A percentile compares a stretch with the other conserved stretches of the same genome.
Evolutionary conservation across 2,329 filamentous ascomycete genomes (phyloP).

Genomic region (Bimuria novae-zelandiae): DNA sequence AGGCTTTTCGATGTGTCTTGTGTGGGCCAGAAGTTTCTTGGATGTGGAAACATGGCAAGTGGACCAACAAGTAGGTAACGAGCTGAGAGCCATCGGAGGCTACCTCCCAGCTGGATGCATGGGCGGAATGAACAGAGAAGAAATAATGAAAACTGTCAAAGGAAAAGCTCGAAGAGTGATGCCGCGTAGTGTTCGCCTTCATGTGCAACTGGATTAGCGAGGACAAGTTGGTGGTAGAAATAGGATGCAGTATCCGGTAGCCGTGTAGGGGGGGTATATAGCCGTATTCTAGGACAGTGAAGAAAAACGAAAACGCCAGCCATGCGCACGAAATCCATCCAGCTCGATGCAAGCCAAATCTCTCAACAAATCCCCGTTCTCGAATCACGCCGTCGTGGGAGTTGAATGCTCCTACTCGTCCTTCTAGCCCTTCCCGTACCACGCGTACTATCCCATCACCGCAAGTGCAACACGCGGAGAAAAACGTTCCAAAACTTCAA

Average conservation of each 20-base stretch:
- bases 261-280: constrained; percentile 5
- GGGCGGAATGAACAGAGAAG: background rate
- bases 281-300: background rate
- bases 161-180: too few species aligned
- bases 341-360: background rate
- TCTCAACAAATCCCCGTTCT: background rate
- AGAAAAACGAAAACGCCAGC: constrained; percentile 1
- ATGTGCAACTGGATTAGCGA: too few species aligned
- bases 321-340: background rate
- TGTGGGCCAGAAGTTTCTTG: too few species aligned
- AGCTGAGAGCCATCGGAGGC: background rate
- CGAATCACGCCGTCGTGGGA: background rate
- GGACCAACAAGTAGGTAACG: background rate
- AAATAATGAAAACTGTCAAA: background rate
- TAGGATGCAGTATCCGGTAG: background rate
- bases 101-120: background rate
- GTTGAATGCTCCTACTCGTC: background rate
- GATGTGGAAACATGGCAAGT: background rate
- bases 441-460: constrained; percentile 6
- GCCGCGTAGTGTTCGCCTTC: too few species aligned
- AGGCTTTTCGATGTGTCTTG: constrained; percentile 2
- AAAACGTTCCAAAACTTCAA: constrained; percentile 32
- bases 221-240: too few species aligned
- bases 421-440: background rate
- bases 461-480: constrained; percentile 17